Conservation (phyloP, 805 yeast genomes). For the Kazachstania viticola region DNA sequence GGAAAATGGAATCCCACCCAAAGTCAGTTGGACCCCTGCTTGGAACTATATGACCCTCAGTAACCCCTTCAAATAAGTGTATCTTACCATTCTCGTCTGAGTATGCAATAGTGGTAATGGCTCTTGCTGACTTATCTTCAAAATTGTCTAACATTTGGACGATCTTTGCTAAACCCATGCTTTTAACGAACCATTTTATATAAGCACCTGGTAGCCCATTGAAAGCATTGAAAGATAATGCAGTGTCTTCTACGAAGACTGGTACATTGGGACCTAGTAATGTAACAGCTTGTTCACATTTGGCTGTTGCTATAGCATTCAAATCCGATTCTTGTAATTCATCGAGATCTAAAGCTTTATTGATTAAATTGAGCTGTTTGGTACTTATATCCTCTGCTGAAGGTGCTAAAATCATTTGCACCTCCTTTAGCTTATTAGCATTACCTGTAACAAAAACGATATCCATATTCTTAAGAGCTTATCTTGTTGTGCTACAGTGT, state of each 20-base stretch:
- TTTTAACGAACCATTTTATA: constrained; percentile 79
- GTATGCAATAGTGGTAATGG: constrained; percentile 87
- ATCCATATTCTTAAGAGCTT: constrained; percentile 7
- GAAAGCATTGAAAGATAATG: constrained; percentile 71
- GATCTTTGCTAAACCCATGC: constrained; percentile 65
- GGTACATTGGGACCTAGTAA: constrained; percentile 48
- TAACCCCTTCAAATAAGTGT: constrained; percentile 73
- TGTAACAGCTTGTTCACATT: constrained; percentile 63
- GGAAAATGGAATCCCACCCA: constrained; percentile 92
- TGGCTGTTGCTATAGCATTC: constrained; percentile 68
- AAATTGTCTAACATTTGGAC: constrained; percentile 70
- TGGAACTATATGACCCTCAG: constrained; percentile 68
- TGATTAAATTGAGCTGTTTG: constrained; percentile 44
- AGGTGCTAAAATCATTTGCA: constrained; percentile 48
- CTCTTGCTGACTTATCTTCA: constrained; percentile 75
- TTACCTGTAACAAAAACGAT: constrained; percentile 82
- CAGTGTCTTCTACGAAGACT: constrained; percentile 91
- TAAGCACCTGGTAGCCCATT: constrained; percentile 91
- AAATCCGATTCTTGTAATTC: constrained; percentile 83
- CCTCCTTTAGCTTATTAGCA: constrained; percentile 77
- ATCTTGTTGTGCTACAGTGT: too few species aligned
- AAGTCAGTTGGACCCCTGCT: constrained; percentile 71
- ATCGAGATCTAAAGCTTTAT: constrained; percentile 64
- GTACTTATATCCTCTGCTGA: constrained; percentile 19
- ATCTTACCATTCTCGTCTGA: constrained; percentile 76